Evolutionary conservation across 176 grass and related monocot species (phyloP), one percentile per base, ranked within the genome.

Genomic region (Musa itinerans): DNA sequence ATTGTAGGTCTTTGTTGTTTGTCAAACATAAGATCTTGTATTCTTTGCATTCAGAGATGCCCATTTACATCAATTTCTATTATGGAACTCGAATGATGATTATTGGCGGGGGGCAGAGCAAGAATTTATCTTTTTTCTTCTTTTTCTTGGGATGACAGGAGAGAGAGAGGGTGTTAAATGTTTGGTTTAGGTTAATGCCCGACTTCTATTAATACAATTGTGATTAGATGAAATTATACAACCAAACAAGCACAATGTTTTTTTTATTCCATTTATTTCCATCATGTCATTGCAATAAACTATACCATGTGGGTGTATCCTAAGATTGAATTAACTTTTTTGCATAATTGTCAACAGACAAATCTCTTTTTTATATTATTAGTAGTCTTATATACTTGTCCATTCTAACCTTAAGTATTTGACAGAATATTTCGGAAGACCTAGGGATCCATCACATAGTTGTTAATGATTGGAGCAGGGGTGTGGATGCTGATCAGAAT

Each of bases 401-500:
- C 16, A 64, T 65, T 61, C 9, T 11, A 14, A 69, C 61, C 5
- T 76, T 29, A 53, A 24, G 29, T 48, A 54, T 77, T 80, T 87
- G 52, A 53, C 80, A 93, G 90, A 82, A 83, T 78, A 78, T 79
- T 70, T 82, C 63, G 43, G 90, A 99, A 22, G 90, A 91, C 82
- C 84, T 99, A 19, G 95, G 90, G 25, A 99, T 99, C 82, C 95
- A 99, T 82, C 95, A 91, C 49, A 93, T 94, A 53, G 90, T 99
- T 73, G 90, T 94, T 16, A 85, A 94, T 62, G 88, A 94, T 78
- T 94, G 90, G 95, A 87, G 79, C 66, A 86, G 78, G 83, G 95
- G 95, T 29, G 95, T 89, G 27, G 90, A 94, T 81, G 82, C 76
- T 73, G 88, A 88, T 54, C 90, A 99, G 73, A 99, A 99, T 29